Conservation (phyloP, 2,329 filamentous ascomycete species). For the Helicocarpus griseus region DNA sequence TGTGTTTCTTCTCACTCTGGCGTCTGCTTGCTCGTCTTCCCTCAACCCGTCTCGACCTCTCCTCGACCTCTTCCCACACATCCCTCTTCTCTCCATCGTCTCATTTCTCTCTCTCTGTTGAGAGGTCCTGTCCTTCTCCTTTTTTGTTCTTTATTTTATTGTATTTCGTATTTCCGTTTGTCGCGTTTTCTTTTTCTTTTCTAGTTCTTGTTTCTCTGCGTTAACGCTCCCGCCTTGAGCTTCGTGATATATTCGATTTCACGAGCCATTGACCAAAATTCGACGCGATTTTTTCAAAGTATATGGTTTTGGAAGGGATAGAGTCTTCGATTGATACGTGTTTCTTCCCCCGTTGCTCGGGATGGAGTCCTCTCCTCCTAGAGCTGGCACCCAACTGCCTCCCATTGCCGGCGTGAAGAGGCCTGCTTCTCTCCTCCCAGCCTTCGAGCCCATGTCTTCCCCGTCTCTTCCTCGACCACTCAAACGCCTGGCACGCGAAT, state of each 20-base stretch:
- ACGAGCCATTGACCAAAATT: slow-evolving; percentile 3
- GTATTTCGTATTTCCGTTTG: not conserved
- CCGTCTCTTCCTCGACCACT: slow-evolving; percentile 38
- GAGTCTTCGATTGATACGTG: slow-evolving; percentile 2
- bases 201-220: not conserved
- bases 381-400: slow-evolving; percentile 24
- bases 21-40: not conserved
- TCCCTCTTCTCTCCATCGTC: not conserved
- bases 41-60: not conserved
- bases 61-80: not conserved
- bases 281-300: slow-evolving; percentile 4
- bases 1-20: slow-evolving; percentile 1
- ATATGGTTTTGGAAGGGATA: not conserved
- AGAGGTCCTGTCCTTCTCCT: not conserved
- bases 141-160: not conserved
- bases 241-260: not conserved
- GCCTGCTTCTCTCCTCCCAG: slow-evolving; percentile 38
- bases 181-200: not conserved
- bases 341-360: slow-evolving; percentile 11
- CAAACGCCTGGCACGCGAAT: slow-evolving; percentile 38
- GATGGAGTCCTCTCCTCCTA: slow-evolving; percentile 33
- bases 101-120: not conserved
- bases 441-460: slow-evolving; percentile 42
- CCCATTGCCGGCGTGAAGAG: slow-evolving; percentile 34
- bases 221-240: not conserved